Evolutionary conservation across 1,284 basidiomycete species (phyloP).

Genomic region (Violaceomyces palustris): DNA sequence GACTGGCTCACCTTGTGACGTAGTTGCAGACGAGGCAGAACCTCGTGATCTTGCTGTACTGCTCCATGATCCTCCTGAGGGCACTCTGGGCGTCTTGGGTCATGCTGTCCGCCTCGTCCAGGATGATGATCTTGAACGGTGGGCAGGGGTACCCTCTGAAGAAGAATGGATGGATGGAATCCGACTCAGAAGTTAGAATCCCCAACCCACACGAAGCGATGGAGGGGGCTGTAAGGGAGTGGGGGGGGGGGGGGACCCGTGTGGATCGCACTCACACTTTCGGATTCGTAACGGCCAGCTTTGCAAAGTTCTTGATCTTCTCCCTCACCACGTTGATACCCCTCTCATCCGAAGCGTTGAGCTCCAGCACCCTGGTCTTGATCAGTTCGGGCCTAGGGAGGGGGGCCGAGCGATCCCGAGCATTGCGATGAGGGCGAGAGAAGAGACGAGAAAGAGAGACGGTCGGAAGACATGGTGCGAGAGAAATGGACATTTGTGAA

Average conservation of each 20-base stretch:
- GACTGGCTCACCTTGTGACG: conserved; percentile 75
- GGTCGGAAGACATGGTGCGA: too few species aligned
- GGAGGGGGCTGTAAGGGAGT: too few species aligned
- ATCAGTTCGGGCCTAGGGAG: conserved; percentile 82
- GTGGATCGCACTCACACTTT: conserved; percentile 21
- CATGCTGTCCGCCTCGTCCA: conserved; percentile 99
- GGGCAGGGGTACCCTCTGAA: conserved; percentile 73
- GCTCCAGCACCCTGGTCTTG: conserved; percentile 82
- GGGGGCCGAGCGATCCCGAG: too few species aligned
- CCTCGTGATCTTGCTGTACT: conserved; percentile 88
- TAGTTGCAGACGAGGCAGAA: conserved; percentile 99
- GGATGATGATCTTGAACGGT: conserved; percentile 97
- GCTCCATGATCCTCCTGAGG: conserved; percentile 95
- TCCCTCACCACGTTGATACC: conserved; percentile 95
- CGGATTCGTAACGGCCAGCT: conserved; percentile 55
- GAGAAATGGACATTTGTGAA: too few species aligned
- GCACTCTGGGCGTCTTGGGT: conserved; percentile 98
- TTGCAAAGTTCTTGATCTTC: conserved; percentile 97
- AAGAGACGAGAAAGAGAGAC: too few species aligned
- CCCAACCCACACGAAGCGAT: too few species aligned
- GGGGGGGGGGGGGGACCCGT: too few species aligned
- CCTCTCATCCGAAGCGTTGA: conserved; percentile 99
- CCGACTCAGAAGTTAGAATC: too few species aligned
- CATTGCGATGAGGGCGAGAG: too few species aligned
- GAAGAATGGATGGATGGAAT: background rate